Evolutionary conservation across 805 yeast genomes (phyloP).

Genomic region (Naumovozyma baii): DNA sequence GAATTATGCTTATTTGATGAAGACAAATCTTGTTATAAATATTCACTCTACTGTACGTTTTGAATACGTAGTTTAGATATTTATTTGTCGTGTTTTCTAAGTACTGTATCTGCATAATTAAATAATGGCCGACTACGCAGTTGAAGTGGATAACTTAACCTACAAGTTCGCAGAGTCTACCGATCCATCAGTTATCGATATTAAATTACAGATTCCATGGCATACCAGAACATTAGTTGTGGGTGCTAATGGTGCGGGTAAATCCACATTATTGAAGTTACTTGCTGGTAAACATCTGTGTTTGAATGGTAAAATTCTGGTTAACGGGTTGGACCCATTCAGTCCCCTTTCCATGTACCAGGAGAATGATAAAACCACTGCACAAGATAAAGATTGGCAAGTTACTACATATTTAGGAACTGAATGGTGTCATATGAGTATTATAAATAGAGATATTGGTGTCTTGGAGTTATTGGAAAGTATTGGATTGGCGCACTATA

Average conservation of each 20-base stretch:
- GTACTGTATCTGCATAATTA: too few species aligned
- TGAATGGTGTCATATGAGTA: conserved; percentile 92
- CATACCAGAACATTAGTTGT: conserved; percentile 68
- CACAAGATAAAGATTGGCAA: conserved; percentile 33
- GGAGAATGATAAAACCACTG: conserved; percentile 26
- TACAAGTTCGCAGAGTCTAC: conserved; percentile 56
- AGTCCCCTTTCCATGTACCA: conserved; percentile 36
- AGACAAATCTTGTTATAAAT: too few species aligned
- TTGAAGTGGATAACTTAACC: conserved; percentile 53
- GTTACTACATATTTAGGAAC: conserved; percentile 82
- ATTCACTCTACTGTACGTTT: too few species aligned
- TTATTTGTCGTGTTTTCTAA: too few species aligned
- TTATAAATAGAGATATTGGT: conserved; percentile 84
- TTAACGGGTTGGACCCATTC: conserved; percentile 89
- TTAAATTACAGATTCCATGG: conserved; percentile 54
- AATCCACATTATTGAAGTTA: conserved; percentile 75
- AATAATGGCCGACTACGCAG: conserved; percentile 28
- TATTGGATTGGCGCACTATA: conserved; percentile 69
- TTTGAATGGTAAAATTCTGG: conserved; percentile 52
- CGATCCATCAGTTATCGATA: conserved; percentile 57
- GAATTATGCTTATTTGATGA: too few species aligned
- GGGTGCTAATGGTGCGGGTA: conserved; percentile 98
- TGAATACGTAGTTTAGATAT: too few species aligned
- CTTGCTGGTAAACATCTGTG: conserved; percentile 89
- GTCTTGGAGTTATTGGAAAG: conserved; percentile 70